Evolutionary conservation across 2,329 filamentous ascomycete species (phyloP), one percentile per base, ranked within the genome.

Genomic region (Calonectria pteridis): DNA sequence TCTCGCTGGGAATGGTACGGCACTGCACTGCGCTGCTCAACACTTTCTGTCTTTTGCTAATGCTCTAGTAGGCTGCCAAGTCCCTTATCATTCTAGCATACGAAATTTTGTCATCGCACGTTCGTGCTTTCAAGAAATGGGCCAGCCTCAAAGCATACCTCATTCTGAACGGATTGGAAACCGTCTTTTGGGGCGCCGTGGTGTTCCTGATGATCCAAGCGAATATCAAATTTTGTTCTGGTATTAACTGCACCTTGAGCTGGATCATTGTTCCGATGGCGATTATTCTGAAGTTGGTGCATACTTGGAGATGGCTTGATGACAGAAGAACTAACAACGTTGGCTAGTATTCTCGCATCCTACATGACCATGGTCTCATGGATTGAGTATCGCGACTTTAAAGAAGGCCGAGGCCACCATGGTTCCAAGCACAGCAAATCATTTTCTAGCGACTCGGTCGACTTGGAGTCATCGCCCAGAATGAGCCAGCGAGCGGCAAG

Each of bases 111-210:
- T 83, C 83, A 49, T 81, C 83, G 33, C 83, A 86, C 67, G 74
- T 82, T 14, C 49, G 72, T 6, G 76, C 75, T 2, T 81, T 86
- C 67, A 74, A 79, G 23, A 81, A 80, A 71, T 87, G 83, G 83
- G 78, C 73, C 35, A 85, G 82, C 75, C 77, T 84, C 6, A 87
- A 86, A 76, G 85, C 85, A 14, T 82, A 86, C 75, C 73, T 81
- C 10, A 84, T 87, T 49, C 79, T 87, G 68, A 86, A 85, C 75
- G 80, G 73, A 50, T 77, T 87, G 13, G 86, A 88, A 75, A 75
- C 84, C 20, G 79, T 87, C n/a, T 87, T 87, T 76, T 88, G 86
- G 85, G 69, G 62, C 18, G 74, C 74, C 3, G 73, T 76, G 26
- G 72, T 62, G 1, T 76, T 71, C 43, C 37, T 76, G 43, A 68